A percentile compares a stretch with the other conserved stretches of the same genome.
phyloP scores from a whole-genome alignment of 192 early-diverging fungal species.

The Chytriomyces sp. region DNA sequence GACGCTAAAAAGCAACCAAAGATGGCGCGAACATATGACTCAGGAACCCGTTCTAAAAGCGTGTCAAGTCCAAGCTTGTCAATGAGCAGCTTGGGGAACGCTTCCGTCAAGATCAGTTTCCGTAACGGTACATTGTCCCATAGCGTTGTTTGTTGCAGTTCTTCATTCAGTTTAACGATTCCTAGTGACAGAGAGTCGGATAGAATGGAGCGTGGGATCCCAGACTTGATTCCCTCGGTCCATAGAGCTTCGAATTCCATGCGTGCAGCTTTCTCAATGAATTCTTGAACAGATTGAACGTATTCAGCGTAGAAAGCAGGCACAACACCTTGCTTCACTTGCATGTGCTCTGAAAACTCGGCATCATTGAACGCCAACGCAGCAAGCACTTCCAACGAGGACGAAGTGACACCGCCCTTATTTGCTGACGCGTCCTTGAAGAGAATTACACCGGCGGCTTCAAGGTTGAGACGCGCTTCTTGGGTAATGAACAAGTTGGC shows the following conservation, averaged over 20 bases:
- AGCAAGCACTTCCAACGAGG: conserved; percentile 95
- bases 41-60: conserved; percentile 86
- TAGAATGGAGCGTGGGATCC: conserved; percentile 79
- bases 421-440: conserved; percentile 99
- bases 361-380: conserved; percentile 92
- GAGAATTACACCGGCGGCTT: conserved; percentile 89
- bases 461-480: conserved; percentile 62
- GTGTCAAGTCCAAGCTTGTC: conserved; percentile 89
- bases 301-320: conserved; percentile 93
- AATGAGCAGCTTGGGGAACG: conserved; percentile 91
- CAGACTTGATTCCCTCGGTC: conserved; percentile 81
- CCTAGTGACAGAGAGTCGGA: conserved; percentile 91
- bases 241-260: conserved; percentile 95
- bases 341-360: conserved; percentile 89
- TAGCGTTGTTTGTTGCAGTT: conserved; percentile 86
- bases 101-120: conserved; percentile 78
- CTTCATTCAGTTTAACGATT: conserved; percentile 91
- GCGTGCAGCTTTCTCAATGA: conserved; percentile 93
- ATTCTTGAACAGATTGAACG: conserved; percentile 85
- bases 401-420: conserved; percentile 99
- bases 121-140: conserved; percentile 91
- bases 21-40: conserved; percentile 93
- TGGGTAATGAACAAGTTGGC: conserved; percentile 97
- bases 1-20: conserved; percentile 96
- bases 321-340: conserved; percentile 73